These are phyloP conservation scores for Dryadomyces quercivorus DNA, from an alignment of 2,329 filamentous ascomycete species.

Conservation along the genomic window DNA sequence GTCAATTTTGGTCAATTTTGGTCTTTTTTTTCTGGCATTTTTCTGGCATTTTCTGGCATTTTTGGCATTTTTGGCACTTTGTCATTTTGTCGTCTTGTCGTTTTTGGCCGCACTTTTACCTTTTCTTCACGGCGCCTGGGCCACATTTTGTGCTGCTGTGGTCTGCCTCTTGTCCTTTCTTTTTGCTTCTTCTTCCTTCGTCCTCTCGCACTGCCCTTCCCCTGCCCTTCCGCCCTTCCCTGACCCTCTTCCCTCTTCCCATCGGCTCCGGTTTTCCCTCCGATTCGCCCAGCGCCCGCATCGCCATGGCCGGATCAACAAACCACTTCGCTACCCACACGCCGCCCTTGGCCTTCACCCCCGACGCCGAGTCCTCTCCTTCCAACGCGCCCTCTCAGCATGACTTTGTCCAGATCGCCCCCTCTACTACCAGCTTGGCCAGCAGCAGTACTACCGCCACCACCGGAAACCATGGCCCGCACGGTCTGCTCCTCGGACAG, in stretches of 20 bases:
- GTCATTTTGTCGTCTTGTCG: too few relatives aligned
- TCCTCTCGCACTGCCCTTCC: not conserved
- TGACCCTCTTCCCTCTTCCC: not conserved
- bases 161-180: not conserved
- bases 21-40: too few relatives aligned
- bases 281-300: not conserved
- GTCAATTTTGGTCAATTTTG: not conserved
- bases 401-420: not conserved
- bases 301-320: not conserved
- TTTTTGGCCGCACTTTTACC: not conserved
- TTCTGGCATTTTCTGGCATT: too few relatives aligned
- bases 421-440: not conserved
- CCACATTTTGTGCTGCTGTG: not conserved
- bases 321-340: not conserved
- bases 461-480: not conserved
- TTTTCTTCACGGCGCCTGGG: not conserved
- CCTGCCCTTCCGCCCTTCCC: not conserved
- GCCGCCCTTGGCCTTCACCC: constrained; percentile 3
- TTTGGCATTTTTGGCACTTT: too few relatives aligned
- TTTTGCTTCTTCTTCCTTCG: not conserved
- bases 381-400: constrained; percentile 1
- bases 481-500: constrained; percentile 2
- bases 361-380: constrained; percentile 10
- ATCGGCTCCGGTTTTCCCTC: not conserved
- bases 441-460: constrained; percentile 1